Conservation (phyloP, 2,329 filamentous ascomycete genomes). For the Ophiostoma novo-ulmi region DNA sequence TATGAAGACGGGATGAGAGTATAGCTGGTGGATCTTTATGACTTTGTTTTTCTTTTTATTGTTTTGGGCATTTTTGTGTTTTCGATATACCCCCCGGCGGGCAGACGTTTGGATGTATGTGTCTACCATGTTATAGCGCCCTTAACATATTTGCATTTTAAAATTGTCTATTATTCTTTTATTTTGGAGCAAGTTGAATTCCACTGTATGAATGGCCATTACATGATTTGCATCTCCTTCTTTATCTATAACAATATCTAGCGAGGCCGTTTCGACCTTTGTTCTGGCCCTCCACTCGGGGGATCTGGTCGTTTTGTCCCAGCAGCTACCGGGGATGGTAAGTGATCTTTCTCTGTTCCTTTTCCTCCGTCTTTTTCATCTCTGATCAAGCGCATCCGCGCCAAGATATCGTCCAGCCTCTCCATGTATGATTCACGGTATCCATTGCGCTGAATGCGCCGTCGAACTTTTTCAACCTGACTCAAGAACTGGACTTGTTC, state of each 20-base stretch:
- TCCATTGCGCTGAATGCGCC: conserved; percentile 26
- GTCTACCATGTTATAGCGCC: not conserved
- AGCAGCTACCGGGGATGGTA: not conserved
- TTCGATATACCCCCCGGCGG: not conserved
- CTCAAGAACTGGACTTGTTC: conserved; percentile 43
- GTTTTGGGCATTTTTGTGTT: not conserved
- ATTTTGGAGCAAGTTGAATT: not conserved
- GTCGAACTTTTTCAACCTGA: conserved; percentile 34
- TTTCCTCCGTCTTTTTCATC: not conserved
- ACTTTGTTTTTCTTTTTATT: no score
- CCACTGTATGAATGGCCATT: not conserved
- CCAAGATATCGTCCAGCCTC: conserved; percentile 23
- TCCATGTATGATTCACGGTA: conserved; percentile 26
- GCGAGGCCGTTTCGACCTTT: not conserved
- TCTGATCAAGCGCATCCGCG: conserved; percentile 18
- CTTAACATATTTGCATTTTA: not conserved
- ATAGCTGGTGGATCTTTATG: not conserved
- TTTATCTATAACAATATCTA: not conserved
- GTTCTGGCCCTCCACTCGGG: not conserved
- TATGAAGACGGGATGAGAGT: not conserved
- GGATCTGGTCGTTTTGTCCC: conserved; percentile 1
- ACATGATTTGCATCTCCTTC: not conserved
- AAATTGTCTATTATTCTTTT: not conserved
- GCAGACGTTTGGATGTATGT: not conserved
- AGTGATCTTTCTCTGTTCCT: not conserved